Evolutionary conservation across 768 basidiomycete species (phyloP), one percentile per base, ranked within the genome.

Genomic region (Tylopilus sp.): DNA sequence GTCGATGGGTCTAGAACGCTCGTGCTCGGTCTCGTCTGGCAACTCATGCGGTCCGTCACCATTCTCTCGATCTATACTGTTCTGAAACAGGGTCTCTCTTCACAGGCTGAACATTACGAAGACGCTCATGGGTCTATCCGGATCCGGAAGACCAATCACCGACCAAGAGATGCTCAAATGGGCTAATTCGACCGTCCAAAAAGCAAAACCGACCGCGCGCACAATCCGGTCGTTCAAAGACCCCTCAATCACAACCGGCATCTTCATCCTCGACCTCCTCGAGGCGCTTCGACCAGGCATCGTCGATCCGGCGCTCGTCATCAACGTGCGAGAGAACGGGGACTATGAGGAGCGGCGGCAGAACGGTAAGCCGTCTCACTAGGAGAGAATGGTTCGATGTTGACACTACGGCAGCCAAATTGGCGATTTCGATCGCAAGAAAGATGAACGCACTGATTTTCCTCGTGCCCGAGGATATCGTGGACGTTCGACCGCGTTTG

Each of bases 391-490:
- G 3, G 49, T 19, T 3, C 12, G 19, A 19, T 5, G n/a, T 28
- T 53, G 34, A 56, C 42, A n/a, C 12, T n/a, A 26, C 5, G 17
- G 33, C 57, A 97, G 95, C 95, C 16, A 98, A 98, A 82, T 72
- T 98, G 58, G 96, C 93, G 9, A 98, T 98, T 62, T 98, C 96
- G 3, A 98, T 98, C 61, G 95, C 96, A n/a, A 80, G 96, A 65
- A 98, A 98, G 80, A 87, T 95, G 86, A 91, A 92, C 49, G 91
- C 92, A 6, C 72, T 97, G 61, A 98, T 98, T 63, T 98, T 98
- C 80, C 74, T 98, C 53, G 96, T 98, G 0, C 94, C 96, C 0
- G 96, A 98, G 66, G 94, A 94, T 72, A 94, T 98, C 61, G 93
- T 98, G 31, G 95, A 98, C 68, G 81, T 98, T 55, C 85, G 96